A percentile compares a stretch with the other conserved stretches of the same genome.
These are phyloP conservation scores for Diaporthe citrichinensis DNA, from an alignment of 2,329 filamentous ascomycete genomes.

Conservation along the genomic window DNA sequence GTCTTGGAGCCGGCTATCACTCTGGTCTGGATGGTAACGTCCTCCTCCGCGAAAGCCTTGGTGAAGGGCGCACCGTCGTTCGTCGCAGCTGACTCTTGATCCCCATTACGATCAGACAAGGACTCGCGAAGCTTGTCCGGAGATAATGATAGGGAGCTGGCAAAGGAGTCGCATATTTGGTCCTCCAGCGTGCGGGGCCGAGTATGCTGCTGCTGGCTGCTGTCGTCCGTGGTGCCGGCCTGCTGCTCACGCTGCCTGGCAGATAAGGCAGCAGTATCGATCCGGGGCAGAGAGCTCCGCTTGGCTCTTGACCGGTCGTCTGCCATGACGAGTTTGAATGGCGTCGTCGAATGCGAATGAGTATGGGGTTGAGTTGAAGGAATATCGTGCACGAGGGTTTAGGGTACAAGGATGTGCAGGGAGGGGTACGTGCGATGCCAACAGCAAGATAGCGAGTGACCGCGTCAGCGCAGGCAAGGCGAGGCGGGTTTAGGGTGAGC, in stretches of 20 bases:
- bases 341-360: background rate
- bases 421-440: background rate
- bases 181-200: slow-evolving; percentile 39
- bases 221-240: background rate
- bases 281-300: slow-evolving; percentile 37
- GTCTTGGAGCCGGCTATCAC: slow-evolving; percentile 40
- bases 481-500: slow-evolving; percentile 11
- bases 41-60: slow-evolving; percentile 28
- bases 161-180: slow-evolving; percentile 38
- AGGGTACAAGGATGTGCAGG: background rate
- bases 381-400: slow-evolving; percentile 11
- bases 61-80: slow-evolving; percentile 12
- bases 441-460: background rate
- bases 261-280: slow-evolving; percentile 31
- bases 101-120: slow-evolving; percentile 22
- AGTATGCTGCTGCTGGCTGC: slow-evolving; percentile 7
- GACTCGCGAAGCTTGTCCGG: slow-evolving; percentile 38
- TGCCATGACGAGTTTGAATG: slow-evolving; percentile 28
- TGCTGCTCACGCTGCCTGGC: slow-evolving; percentile 15
- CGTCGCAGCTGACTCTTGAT: slow-evolving; percentile 17
- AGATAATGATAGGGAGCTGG: slow-evolving; percentile 39
- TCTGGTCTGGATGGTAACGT: slow-evolving; percentile 40
- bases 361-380: background rate
- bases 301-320: slow-evolving; percentile 37
- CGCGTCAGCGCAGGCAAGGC: slow-evolving; percentile 10